Evolutionary conservation across 441 rosid species (phyloP), one percentile per base, ranked within the genome.

Genomic region (Pelargonium citronellum): DNA sequence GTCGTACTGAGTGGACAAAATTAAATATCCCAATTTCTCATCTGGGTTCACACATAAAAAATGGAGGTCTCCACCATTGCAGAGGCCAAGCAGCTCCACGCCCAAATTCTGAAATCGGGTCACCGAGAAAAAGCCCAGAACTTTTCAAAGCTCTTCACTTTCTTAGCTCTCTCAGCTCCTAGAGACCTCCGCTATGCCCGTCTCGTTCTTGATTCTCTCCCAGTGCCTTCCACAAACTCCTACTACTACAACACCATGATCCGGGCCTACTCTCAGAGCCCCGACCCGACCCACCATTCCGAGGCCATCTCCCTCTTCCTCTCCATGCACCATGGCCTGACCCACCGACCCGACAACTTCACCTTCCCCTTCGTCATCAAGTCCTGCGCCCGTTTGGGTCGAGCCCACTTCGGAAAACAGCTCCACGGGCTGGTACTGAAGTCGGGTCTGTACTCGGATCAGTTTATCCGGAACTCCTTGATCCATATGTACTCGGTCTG

Each of bases 231-330:
- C 37, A 67, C 71, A 2, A 73, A 61, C 37, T 67, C 75, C 34
- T 73, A 73, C 71, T 73, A 58, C 71, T 67, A 41, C 75, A 73
- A 73, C 75, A 73, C 75, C 75, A 62, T 73, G 57, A 68, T 73
- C 61, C 71, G 75, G 19, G 75, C 75, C 34, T 73, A 73, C 46
- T 73, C 75, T 46, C 71, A 17, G 60, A 73, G 75, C 62, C 49
- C 71, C 37, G 47, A 73, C 62, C 71, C 75, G n/a, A 47, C 13
- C 49, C 62, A 51, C 13, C 58, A 51, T n/a, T 51, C 58, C 1
- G 19, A 63, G 12, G 70, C 75, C 27, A 58, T 73, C 62, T 34
- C 75, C 39, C 71, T 73, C 61, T 73, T 67, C 62, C 46, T 47
- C 62, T 67, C 67, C 34, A 73, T 73, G 67, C 71, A 57, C 67